Conservation (phyloP, 163 green algal species). For the Volvox carteri region DNA sequence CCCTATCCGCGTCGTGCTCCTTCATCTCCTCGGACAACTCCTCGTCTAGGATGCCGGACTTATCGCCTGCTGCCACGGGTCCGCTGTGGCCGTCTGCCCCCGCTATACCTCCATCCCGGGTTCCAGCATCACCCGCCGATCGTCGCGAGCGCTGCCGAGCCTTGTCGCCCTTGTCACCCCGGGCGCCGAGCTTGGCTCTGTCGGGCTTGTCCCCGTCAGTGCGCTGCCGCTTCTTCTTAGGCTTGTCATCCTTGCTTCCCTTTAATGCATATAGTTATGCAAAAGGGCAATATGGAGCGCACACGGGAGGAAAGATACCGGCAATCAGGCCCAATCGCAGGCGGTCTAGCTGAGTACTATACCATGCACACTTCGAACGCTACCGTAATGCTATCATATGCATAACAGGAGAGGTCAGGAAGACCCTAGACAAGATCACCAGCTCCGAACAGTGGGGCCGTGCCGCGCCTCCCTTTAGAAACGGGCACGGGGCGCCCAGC, state of each 20-base stretch:
- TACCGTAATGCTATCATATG: no score
- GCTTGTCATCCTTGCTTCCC: constrained; percentile 27
- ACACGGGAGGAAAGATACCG: no score
- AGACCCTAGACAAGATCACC: no score
- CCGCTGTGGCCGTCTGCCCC: constrained; percentile 7
- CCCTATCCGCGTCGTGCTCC: constrained; percentile 61
- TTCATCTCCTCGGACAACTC: constrained; percentile 55
- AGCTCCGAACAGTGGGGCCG: no score
- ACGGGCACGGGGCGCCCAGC: no score
- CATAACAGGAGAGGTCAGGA: no score
- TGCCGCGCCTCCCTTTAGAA: no score
- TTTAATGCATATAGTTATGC: not conserved
- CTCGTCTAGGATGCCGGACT: constrained; percentile 33
- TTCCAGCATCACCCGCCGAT: not conserved
- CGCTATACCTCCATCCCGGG: not conserved
- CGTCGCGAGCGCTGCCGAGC: constrained; percentile 2
- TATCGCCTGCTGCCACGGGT: constrained; percentile 24
- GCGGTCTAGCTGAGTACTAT: no score
- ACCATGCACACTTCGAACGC: no score
- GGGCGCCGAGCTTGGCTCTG: constrained; percentile 13
- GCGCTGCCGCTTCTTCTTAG: constrained; percentile 64
- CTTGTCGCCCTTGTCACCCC: not conserved
- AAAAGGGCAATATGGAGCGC: no score
- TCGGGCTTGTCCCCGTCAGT: constrained; percentile 29
- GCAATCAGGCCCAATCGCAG: no score